Base-by-base conservation (phyloP, 352 stramenopile species). In the Phytophthora palmivora region DNA sequence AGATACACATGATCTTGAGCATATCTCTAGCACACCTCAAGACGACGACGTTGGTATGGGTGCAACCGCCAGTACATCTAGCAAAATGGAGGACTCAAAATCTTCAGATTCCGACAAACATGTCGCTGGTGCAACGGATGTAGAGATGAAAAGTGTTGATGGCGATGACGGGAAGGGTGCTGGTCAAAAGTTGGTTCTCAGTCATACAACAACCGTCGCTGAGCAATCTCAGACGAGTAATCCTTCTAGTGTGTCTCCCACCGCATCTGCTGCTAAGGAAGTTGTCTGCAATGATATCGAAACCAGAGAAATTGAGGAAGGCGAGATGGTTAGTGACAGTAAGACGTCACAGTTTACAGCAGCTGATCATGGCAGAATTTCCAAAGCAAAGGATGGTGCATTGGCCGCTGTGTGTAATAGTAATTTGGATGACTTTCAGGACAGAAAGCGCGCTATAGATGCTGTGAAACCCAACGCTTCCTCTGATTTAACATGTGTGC, bases 311-410 rank as follows among this genome's bases (percentile, higher is more conserved):
- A 33, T 70, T 48, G 56, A 78, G 22, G 60, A 75, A 50, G 56
- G 65, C 6, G 56, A 75, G 26, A 74, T 72, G 65, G 19, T 70
- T 26, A 45, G 22, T 50, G 64, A 73, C 36, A 34, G 32, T 54
- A 9, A 44, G 26, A 28, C 41, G 9, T 16, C 4, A 44, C 43
- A 48, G 9, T 15, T 41, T 44, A 43, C 55, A 11, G 16, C 14
- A 8, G 24, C 24, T 34, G n/a, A 16, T 58, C 26, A 34, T 41
- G 14, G 11, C 33, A 58, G 15, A 19, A 30, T 14, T 47, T 24
- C n/a, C 30, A 50, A 43, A 14, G 34, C 2, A 19, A 61, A 56
- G 5, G 15, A 37, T 14, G 18, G 19, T n/a, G 19, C 49, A 30
- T 6, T 14, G 21, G 34, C 22, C 19, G 10, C 18, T 52, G 36